Conservation (phyloP, 202 grass and related monocot genomes). For the Brachypodium distachyon region DNA sequence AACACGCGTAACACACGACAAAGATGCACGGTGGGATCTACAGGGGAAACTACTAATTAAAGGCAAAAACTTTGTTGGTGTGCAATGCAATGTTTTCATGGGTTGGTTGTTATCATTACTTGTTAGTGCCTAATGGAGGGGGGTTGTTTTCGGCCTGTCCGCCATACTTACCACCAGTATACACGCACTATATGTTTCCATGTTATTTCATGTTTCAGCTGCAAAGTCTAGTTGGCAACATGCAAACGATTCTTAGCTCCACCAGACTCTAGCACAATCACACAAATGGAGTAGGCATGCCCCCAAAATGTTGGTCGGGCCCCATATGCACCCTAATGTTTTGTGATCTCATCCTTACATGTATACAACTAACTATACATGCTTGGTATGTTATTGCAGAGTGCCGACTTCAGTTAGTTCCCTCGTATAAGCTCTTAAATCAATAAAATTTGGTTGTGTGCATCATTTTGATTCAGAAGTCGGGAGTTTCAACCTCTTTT, state of each 20-base stretch:
- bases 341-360: slow-evolving; percentile 1
- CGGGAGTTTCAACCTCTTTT: too few relatives aligned
- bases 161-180: background rate
- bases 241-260: slow-evolving; percentile 20
- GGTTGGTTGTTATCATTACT: background rate
- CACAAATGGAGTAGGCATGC: background rate
- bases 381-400: background rate
- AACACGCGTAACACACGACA: background rate
- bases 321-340: slow-evolving; percentile 4
- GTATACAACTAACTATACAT: too few relatives aligned
- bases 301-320: background rate
- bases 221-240: background rate
- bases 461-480: background rate
- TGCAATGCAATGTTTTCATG: background rate
- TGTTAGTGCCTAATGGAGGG: background rate
- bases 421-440: background rate
- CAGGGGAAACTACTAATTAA: background rate
- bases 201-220: background rate
- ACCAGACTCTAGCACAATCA: background rate
- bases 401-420: background rate
- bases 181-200: background rate
- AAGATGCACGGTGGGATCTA: background rate
- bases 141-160: background rate
- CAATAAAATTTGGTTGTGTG: background rate
- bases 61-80: background rate